phyloP scores from a whole-genome alignment of 352 stramenopile species.

The Phytophthora ohioensis region DNA sequence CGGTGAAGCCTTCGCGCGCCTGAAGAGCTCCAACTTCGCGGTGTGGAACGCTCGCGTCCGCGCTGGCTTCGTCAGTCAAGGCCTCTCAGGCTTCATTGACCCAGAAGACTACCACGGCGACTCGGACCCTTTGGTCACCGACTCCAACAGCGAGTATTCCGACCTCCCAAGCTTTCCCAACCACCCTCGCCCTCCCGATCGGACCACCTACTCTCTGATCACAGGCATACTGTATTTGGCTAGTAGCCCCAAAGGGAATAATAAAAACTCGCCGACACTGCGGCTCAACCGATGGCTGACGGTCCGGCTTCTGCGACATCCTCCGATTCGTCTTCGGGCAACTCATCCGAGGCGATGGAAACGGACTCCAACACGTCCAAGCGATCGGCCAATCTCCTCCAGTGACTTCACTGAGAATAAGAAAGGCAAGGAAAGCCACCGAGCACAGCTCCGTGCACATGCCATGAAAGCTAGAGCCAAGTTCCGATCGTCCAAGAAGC shows the following conservation, averaged over 20 bases:
- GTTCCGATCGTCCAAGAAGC: constrained; percentile 2
- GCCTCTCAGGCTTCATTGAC: constrained; percentile 11
- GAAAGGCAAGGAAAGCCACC: constrained; percentile 6
- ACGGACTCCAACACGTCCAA: neutral
- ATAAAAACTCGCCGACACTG: neutral
- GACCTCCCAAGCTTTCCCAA: neutral
- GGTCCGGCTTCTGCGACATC: neutral
- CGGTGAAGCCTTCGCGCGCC: constrained; percentile 12
- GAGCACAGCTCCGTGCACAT: constrained; percentile 10
- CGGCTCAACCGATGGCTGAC: neutral
- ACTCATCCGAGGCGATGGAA: neutral
- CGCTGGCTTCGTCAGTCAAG: constrained; percentile 17
- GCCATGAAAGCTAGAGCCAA: neutral
- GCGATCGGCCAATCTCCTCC: neutral
- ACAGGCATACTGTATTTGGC: neutral
- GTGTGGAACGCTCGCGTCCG: constrained; percentile 16
- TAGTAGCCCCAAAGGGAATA: too few species aligned
- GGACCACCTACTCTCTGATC: neutral
- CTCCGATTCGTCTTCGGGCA: neutral
- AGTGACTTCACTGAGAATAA: neutral
- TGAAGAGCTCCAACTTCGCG: constrained; percentile 22
- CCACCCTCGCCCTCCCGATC: neutral
- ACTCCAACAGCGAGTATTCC: neutral
- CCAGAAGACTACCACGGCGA: constrained; percentile 12
- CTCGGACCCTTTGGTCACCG: neutral